Base-by-base conservation (phyloP, 2,329 filamentous ascomycete species). In the Keithomyces neogunnii region DNA sequence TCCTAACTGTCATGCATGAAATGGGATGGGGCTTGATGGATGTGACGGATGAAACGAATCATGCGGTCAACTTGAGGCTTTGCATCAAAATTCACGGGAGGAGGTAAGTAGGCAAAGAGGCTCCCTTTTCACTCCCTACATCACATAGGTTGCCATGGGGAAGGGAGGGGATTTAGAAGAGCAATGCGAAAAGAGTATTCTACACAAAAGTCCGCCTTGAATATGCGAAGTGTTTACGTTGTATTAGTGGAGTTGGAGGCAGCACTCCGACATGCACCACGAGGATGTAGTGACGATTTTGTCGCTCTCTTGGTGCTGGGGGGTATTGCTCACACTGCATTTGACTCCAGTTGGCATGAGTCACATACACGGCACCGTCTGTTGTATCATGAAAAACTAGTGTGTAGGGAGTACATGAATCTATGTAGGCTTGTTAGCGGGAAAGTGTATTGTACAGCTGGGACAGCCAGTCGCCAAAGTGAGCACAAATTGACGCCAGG, bases 1-100 rank as follows among this genome's bases (percentile, higher is more conserved):
- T 47, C 43, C 26, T 47, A 38, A 10, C 30, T 49, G 47, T 19
- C 36, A 43, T n/a, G 36, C 36, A 52, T 46, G 43, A 30, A 36
- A 45, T 35, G 35, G 47, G 13, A 47, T 19, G 47, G 47, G 42
- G 43, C 30, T 36, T 5, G 47, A 45, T 26, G 19, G 35, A 52
- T 31, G 33, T 31, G 35, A 43, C 11, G 31, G 40, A 32, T 29
- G 26, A 44, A 29, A 13, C 28, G 28, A 30, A 30, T 30, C 31
- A 35, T 46, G 42, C 13, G 30, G 26, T 43, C 26, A 28, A 31
- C 19, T 45, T 31, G 19, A 48, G 42, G 43, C 46, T 49, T 40
- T 38, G 43, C 36, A 49, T 49, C 26, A 45, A 35, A 43, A 49
- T 46, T 11, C 51, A 36, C 30, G 35, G 19, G 38, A 5, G n/a